phyloP scores from a whole-genome alignment of 2,329 filamentous ascomycete genomes.

The Apiospora sp. region DNA sequence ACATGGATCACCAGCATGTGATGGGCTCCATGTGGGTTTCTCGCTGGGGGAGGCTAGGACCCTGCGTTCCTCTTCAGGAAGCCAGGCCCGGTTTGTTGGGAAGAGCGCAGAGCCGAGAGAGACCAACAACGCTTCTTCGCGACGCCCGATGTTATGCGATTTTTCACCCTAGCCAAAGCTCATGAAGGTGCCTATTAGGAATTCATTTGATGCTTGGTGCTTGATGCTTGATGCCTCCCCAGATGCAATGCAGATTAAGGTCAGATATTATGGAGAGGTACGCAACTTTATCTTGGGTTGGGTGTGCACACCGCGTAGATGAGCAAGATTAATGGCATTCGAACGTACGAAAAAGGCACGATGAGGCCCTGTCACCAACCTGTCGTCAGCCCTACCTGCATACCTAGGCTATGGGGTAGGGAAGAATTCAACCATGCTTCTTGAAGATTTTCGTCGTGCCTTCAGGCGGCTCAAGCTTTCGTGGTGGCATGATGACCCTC shows the following conservation, averaged over 20 bases:
- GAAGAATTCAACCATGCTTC: not conserved
- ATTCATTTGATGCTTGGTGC: not conserved
- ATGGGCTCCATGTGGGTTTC: conserved; percentile 10
- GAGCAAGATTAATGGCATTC: not conserved
- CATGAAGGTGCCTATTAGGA: not conserved
- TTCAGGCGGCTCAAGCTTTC: not conserved
- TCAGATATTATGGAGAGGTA: not conserved
- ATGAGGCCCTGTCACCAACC: not conserved
- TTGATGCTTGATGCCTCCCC: not conserved
- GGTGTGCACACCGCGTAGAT: not conserved
- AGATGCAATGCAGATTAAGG: not conserved
- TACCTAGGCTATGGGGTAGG: not conserved
- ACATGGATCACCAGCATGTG: conserved; percentile 22
- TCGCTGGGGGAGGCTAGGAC: conserved; percentile 8
- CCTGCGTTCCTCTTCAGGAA: conserved; percentile 22
- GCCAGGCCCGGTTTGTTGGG: conserved; percentile 23
- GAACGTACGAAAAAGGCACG: conserved; percentile 3
- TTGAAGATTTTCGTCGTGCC: not conserved
- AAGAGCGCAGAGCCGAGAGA: conserved; percentile 16
- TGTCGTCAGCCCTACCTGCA: conserved; percentile 8
- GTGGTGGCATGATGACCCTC: not conserved
- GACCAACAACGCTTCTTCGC: not conserved
- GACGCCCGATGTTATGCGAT: not conserved
- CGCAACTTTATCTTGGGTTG: not conserved
- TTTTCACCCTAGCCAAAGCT: not conserved